Evolutionary conservation across 768 basidiomycete genomes (phyloP), one percentile per base, ranked within the genome.

Genomic region (Tephrocybe sp.): DNA sequence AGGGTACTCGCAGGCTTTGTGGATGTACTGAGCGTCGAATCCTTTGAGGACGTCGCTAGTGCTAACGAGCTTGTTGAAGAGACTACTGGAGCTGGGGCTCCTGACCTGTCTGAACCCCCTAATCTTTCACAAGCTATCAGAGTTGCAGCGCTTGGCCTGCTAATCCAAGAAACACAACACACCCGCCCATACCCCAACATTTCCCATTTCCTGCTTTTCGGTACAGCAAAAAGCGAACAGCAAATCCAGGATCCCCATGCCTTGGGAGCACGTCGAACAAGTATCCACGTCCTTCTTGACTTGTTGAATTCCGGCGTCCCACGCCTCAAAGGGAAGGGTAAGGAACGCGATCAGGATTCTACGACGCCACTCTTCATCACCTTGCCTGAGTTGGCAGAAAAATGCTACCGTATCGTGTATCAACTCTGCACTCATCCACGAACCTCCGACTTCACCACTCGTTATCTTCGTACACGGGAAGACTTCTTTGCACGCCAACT

Each of bases 401-500:
- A 86, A 46, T 88, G 84, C 60, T 94, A 94, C 61, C 80, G 80
- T 29, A 76, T 97, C 42, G 69, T 97, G 16, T 78, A 89, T 62
- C 88, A 95, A 51, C 78, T 98, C 0, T 95, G 91, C 68, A 77
- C 84, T n/a, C 91, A 97, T 59, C 79, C 86, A 8, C 76, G 80
- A 33, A 95, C 94, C 0, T 89, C 89, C 0, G 83, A 85, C 29
- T 82, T 84, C 47, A 84, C 83, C 4, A 85, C 89, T 68, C 82
- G 91, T 0, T 97, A 95, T 61, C 76, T 97, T 27, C 84, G 90
- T 29, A 91, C 89, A 2, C 76, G 86, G 8, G 89, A 95, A 64
- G 85, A 94, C 60, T 97, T 94, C 70, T 93, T 94, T 60, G 82
- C 82, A 3, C 79, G 88, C 2, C 94, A 97, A 61, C 77, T 95